Conservation (phyloP, 176 grass and related monocot species). For the Zoysia japonica region DNA sequence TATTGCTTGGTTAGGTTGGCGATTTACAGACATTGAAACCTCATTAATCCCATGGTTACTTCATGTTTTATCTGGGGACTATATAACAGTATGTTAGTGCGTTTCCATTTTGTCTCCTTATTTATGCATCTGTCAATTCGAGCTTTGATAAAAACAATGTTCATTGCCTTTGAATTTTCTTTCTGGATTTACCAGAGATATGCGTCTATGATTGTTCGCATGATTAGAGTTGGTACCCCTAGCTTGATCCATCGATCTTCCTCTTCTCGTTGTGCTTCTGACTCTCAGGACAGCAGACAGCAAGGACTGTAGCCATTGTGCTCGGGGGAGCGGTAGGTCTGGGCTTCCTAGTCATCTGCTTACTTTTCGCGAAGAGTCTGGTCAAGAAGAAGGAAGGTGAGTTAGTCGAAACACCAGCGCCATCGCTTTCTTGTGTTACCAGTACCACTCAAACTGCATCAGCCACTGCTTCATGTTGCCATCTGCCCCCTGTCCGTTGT, state of each 20-base stretch:
- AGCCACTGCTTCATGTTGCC: background rate
- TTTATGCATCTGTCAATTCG: conserved; percentile 44
- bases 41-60: background rate
- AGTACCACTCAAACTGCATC: conserved; percentile 16
- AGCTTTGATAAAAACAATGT: conserved; percentile 42
- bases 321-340: conserved; percentile 80
- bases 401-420: conserved; percentile 23
- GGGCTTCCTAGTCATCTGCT: conserved; percentile 92
- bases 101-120: conserved; percentile 19
- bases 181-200: conserved; percentile 42
- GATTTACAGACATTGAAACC: conserved; percentile 10
- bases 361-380: conserved; percentile 78
- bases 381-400: conserved; percentile 94
- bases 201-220: conserved; percentile 42
- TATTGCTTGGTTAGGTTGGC: conserved; percentile 22
- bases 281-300: conserved; percentile 73
- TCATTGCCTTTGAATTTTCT: conserved; percentile 26
- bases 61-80: conserved; percentile 25
- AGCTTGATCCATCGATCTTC: conserved; percentile 36
- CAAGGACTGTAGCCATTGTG: conserved; percentile 96
- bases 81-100: conserved; percentile 23
- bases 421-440: background rate
- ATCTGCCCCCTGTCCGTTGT: conserved; percentile 17
- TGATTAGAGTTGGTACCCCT: conserved; percentile 36
- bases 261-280: conserved; percentile 28